These are phyloP conservation scores for Suhomyces canberraensis DNA, from an alignment of 805 yeast species.

Conservation along the genomic window DNA sequence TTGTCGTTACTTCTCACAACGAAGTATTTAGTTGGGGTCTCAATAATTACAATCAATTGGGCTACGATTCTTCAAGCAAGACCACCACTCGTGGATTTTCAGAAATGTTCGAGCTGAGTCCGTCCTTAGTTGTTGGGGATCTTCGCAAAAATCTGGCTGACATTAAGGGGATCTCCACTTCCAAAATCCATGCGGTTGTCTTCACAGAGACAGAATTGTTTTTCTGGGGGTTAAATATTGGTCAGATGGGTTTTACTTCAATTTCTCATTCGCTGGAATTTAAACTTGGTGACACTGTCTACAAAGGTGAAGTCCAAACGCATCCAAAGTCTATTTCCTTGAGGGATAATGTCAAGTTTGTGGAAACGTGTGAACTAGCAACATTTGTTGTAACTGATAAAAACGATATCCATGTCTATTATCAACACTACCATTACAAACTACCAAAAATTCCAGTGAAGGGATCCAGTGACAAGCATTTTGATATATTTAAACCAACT, in stretches of 20 bases:
- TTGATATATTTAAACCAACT: slow-evolving; percentile 54
- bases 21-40: slow-evolving; percentile 79
- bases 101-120: slow-evolving; percentile 34
- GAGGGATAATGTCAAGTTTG: slow-evolving; percentile 50
- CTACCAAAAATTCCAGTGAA: slow-evolving; percentile 38
- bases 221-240: slow-evolving; percentile 78
- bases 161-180: slow-evolving; percentile 52
- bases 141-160: slow-evolving; percentile 28
- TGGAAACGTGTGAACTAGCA: slow-evolving; percentile 62
- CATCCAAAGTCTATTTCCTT: slow-evolving; percentile 42
- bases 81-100: slow-evolving; percentile 17
- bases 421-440: slow-evolving; percentile 55
- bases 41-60: slow-evolving; percentile 65
- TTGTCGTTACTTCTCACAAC: slow-evolving; percentile 52
- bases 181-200: slow-evolving; percentile 67
- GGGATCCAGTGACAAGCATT: slow-evolving; percentile 39
- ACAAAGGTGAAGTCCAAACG: slow-evolving; percentile 37
- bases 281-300: slow-evolving; percentile 24
- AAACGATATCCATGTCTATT: slow-evolving; percentile 62
- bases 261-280: slow-evolving; percentile 18
- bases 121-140: slow-evolving; percentile 43
- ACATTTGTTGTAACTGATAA: slow-evolving; percentile 60
- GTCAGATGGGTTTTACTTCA: slow-evolving; percentile 66
- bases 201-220: slow-evolving; percentile 47
- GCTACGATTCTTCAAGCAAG: slow-evolving; percentile 28